Evolutionary conservation across 1,284 basidiomycete genomes (phyloP).

Genomic region (Hymenochaete sp.): DNA sequence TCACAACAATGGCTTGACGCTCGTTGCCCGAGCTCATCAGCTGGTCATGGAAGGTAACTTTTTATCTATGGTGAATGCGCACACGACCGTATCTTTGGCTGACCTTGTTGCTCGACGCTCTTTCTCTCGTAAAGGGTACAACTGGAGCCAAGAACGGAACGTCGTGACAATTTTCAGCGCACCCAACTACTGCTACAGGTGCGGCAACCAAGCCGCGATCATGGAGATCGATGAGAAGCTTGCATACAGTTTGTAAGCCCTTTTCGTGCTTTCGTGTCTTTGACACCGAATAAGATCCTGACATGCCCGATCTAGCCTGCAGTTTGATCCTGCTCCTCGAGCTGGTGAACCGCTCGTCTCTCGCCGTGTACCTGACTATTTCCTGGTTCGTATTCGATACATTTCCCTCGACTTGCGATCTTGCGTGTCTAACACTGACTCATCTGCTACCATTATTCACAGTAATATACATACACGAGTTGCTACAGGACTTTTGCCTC

Average conservation of each 20-base stretch:
- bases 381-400: constrained; percentile 54
- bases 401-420: too few species aligned
- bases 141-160: constrained; percentile 98
- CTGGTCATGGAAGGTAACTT: constrained; percentile 99
- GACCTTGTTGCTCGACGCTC: background rate
- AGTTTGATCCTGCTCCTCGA: constrained; percentile 98
- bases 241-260: constrained; percentile 82
- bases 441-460: background rate
- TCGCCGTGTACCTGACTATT: constrained; percentile 97
- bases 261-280: constrained; percentile 16
- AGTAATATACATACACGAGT: constrained; percentile 3
- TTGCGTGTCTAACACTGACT: background rate
- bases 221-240: constrained; percentile 99
- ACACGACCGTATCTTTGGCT: constrained; percentile 25
- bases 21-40: constrained; percentile 94
- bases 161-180: constrained; percentile 99
- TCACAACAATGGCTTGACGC: constrained; percentile 97
- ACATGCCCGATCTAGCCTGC: constrained; percentile 56
- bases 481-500: background rate
- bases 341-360: constrained; percentile 98
- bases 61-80: too few species aligned
- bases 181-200: constrained; percentile 98
- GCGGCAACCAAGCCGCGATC: constrained; percentile 98
- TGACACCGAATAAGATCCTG: constrained; percentile 8
- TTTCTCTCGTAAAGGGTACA: constrained; percentile 59